phyloP scores from a whole-genome alignment of 306 rosid genomes.

The Hippophae rhamnoides region DNA sequence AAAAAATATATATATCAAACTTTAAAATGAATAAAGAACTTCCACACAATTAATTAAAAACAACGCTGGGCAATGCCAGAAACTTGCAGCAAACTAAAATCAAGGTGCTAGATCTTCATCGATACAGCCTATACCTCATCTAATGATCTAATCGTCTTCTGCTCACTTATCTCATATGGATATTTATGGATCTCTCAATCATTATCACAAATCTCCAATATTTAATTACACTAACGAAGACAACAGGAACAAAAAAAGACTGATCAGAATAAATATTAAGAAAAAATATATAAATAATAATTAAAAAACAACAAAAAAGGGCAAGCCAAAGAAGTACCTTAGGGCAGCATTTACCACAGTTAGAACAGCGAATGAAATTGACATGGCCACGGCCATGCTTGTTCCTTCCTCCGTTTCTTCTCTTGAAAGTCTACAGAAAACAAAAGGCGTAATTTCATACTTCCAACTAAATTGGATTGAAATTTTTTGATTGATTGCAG shows the following conservation, averaged over 20 bases:
- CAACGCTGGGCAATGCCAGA: too few species aligned
- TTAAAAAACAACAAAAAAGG: neutral
- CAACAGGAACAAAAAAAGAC: too few species aligned
- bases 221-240: too few species aligned
- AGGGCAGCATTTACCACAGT: conserved; percentile 96
- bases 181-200: too few species aligned
- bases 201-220: too few species aligned
- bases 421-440: conserved; percentile 68
- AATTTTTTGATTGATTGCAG: too few species aligned
- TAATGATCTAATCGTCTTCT: too few species aligned
- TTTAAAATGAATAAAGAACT: neutral
- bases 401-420: conserved; percentile 94
- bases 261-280: neutral
- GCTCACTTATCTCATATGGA: too few species aligned
- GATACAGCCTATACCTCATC: too few species aligned
- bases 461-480: too few species aligned
- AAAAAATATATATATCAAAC: neutral
- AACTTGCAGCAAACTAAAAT: too few species aligned
- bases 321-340: conserved; percentile 36
- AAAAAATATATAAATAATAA: neutral
- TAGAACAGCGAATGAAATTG: conserved; percentile 86
- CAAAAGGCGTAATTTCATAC: neutral
- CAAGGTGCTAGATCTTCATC: too few species aligned
- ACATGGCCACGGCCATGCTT: conserved; percentile 96
- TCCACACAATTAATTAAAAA: neutral